Conservation (phyloP, 192 early-diverging fungal species). For the Coemansia sp. region DNA sequence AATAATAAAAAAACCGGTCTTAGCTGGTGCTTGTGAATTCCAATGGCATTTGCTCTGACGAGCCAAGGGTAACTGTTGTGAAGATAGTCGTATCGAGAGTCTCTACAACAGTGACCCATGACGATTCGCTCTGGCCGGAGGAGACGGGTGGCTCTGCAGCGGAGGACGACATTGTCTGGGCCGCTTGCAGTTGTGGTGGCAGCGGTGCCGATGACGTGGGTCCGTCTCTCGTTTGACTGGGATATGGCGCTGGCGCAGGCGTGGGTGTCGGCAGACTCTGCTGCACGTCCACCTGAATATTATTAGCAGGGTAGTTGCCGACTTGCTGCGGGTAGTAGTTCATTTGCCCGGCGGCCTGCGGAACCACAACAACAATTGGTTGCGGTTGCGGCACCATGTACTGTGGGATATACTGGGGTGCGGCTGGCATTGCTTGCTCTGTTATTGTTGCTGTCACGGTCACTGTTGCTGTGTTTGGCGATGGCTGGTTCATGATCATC, state of each 20-base stretch:
- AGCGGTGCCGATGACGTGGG: not conserved
- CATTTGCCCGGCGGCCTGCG: not conserved
- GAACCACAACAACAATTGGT: not conserved
- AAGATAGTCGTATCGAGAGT: not conserved
- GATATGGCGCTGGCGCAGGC: not conserved
- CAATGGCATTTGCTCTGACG: not conserved
- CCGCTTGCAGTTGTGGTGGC: not conserved
- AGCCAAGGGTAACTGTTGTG: not conserved
- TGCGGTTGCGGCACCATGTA: not conserved
- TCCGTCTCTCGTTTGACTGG: no score
- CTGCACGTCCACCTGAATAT: not conserved
- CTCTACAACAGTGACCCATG: not conserved
- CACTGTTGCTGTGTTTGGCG: not conserved
- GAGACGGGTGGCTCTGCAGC: not conserved
- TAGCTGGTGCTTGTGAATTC: no score
- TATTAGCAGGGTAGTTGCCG: no score
- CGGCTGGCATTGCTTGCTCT: not conserved
- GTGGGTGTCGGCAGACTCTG: not conserved
- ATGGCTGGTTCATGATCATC: constrained; percentile 1
- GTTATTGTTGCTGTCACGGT: not conserved
- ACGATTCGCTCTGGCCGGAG: not conserved
- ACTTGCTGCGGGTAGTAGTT: not conserved
- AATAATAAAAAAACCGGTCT: no score
- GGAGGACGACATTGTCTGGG: not conserved
- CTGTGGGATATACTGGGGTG: constrained; percentile 4